phyloP scores from a whole-genome alignment of 495 filamentous ascomycete genomes.

The Penicillium robsamsonii region DNA sequence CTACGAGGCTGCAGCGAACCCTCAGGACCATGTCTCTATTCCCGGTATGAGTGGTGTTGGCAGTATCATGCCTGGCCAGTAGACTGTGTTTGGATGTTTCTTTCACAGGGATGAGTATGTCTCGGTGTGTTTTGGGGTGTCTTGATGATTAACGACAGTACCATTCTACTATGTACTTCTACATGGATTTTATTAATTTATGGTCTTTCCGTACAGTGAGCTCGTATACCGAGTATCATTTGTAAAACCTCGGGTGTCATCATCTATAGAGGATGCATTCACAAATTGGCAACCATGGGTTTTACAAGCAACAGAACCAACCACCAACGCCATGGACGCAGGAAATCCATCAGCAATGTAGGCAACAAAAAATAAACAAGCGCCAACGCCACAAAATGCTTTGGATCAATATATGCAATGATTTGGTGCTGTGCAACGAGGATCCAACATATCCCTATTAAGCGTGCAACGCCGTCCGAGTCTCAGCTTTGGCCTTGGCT shows the following conservation, averaged over 20 bases:
- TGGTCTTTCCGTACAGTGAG: not conserved
- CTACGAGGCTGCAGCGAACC: constrained; percentile 93
- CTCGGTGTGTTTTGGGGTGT: not conserved
- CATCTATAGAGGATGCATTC: constrained; percentile 9
- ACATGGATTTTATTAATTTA: not conserved
- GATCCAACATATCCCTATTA: constrained; percentile 13
- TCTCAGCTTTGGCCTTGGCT: constrained; percentile 39
- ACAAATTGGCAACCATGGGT: constrained; percentile 2
- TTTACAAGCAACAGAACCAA: constrained; percentile 7
- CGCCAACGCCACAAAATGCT: constrained; percentile 21
- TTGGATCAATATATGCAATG: constrained; percentile 16
- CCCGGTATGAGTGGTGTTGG: constrained; percentile 43
- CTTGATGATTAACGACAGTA: constrained; percentile 8
- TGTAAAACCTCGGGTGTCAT: not conserved
- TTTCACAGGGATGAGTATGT: not conserved
- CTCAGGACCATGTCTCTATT: constrained; percentile 69
- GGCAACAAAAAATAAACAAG: not conserved
- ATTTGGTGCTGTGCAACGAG: constrained; percentile 2
- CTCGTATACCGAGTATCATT: not conserved
- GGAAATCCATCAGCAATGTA: constrained; percentile 3
- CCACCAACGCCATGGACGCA: constrained; percentile 28
- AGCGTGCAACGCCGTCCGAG: constrained; percentile 33
- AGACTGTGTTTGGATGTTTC: not conserved
- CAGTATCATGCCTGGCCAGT: constrained; percentile 44
- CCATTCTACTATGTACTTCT: constrained; percentile 2